Percentiles rank a stretch among this genome's conserved stretches.
These are phyloP conservation scores for Lathyrus aphaca DNA, from an alignment of 306 rosid species.

Conservation along the genomic window DNA sequence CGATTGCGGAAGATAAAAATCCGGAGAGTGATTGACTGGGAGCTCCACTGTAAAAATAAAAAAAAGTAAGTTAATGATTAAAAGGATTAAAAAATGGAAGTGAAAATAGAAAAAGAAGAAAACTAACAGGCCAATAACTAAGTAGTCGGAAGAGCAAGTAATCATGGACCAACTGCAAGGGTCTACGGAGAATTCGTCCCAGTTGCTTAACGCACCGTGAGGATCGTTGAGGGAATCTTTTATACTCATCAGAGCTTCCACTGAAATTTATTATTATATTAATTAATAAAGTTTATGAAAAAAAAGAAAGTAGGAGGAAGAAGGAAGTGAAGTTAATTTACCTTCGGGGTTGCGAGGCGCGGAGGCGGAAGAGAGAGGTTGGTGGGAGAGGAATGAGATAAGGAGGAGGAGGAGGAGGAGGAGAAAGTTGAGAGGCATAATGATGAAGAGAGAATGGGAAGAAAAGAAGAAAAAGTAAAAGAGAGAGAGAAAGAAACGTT, in stretches of 20 bases:
- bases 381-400: slow-evolving; percentile 31
- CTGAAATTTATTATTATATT: slow-evolving; percentile 42
- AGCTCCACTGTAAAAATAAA: slow-evolving; percentile 69
- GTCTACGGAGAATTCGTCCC: slow-evolving; percentile 94
- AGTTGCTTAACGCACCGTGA: slow-evolving; percentile 72
- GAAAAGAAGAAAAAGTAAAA: slow-evolving; percentile 19
- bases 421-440: slow-evolving; percentile 45
- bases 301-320: neutral
- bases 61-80: neutral
- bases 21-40: slow-evolving; percentile 96
- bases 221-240: slow-evolving; percentile 65
- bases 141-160: slow-evolving; percentile 77
- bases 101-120: neutral
- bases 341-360: slow-evolving; percentile 98
- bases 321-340: neutral
- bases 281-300: neutral
- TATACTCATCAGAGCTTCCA: slow-evolving; percentile 75
- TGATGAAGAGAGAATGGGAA: neutral
- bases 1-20: slow-evolving; percentile 65
- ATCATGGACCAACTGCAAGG: slow-evolving; percentile 98
- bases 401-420: slow-evolving; percentile 34
- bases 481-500: slow-evolving; percentile 25
- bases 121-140: slow-evolving; percentile 81
- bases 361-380: slow-evolving; percentile 51
- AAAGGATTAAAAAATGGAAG: slow-evolving; percentile 1